A percentile compares a stretch with the other conserved stretches of the same genome.
These are phyloP conservation scores for Lactarius sp. DNA, from an alignment of 768 basidiomycete genomes.

Conservation along the genomic window DNA sequence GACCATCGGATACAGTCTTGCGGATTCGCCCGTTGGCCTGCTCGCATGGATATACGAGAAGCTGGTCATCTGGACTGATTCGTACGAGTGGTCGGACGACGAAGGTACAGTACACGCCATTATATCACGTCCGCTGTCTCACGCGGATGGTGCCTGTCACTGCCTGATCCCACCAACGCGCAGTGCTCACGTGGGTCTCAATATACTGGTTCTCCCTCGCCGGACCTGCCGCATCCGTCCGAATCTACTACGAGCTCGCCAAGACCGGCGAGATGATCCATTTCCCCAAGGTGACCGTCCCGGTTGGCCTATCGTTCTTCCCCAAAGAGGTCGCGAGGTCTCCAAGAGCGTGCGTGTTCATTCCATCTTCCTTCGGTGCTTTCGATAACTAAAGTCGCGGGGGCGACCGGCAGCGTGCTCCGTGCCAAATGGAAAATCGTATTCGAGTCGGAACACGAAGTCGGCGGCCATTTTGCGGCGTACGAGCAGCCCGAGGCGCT, in stretches of 20 bases:
- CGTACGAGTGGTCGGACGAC: constrained; percentile 54
- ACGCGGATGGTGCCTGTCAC: too few species aligned
- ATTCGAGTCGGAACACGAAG: constrained; percentile 1
- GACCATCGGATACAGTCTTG: constrained; percentile 44
- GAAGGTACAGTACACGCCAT: constrained; percentile 39
- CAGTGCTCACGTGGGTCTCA: constrained; percentile 37
- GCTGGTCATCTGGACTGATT: constrained; percentile 36
- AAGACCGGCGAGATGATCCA: constrained; percentile 1
- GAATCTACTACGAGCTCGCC: constrained; percentile 34
- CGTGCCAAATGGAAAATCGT: neutral
- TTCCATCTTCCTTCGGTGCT: neutral
- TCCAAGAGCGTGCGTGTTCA: neutral
- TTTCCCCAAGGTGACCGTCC: constrained; percentile 20
- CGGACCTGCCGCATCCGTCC: constrained; percentile 31
- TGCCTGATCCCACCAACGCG: neutral
- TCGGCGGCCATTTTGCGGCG: constrained; percentile 1
- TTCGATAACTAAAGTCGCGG: neutral
- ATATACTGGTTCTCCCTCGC: constrained; percentile 37
- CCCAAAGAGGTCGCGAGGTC: constrained; percentile 28
- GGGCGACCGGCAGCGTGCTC: neutral
- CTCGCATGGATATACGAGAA: constrained; percentile 40
- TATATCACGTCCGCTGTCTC: too few species aligned
- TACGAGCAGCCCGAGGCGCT: neutral
- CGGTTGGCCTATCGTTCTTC: constrained; percentile 33
- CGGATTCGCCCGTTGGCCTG: constrained; percentile 52